Evolutionary conservation across 1,284 basidiomycete genomes (phyloP).

Genomic region (Ceratobasidium sp.): DNA sequence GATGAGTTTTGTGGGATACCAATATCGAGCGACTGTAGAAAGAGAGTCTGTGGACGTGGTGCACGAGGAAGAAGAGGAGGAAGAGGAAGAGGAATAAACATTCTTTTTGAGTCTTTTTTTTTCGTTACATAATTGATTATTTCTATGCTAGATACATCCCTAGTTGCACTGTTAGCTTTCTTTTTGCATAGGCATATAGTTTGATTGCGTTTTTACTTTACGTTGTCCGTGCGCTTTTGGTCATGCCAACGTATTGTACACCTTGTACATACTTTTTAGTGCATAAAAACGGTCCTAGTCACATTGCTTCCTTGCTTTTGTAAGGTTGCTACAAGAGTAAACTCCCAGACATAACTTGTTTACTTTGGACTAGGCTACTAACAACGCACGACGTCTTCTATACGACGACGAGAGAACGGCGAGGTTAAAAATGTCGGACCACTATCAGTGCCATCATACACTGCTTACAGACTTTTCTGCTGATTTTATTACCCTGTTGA

Average conservation of each 20-base stretch:
- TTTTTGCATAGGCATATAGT: not conserved
- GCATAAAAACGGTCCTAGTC: not conserved
- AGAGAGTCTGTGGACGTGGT: not conserved
- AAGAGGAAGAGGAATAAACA: constrained; percentile 3
- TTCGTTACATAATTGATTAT: not conserved
- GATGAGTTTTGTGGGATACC: constrained; percentile 80
- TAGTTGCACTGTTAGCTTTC: not conserved
- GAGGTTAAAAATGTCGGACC: too few species aligned
- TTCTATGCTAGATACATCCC: not conserved
- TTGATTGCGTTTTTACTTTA: constrained; percentile 4
- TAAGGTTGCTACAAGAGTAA: too few species aligned
- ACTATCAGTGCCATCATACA: too few species aligned
- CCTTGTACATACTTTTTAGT: not conserved
- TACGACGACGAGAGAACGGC: too few species aligned
- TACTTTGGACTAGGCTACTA: too few species aligned
- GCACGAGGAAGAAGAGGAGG: not conserved
- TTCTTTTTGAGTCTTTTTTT: constrained; percentile 1
- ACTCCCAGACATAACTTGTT: too few species aligned
- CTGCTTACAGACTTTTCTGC: too few species aligned
- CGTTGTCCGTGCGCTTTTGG: not conserved
- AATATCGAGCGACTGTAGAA: constrained; percentile 59
- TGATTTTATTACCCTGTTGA: too few species aligned
- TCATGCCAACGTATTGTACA: too few species aligned
- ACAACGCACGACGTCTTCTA: too few species aligned
- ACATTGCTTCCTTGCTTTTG: not conserved